Evolutionary conservation across 208 protist species (phyloP), one percentile per base, ranked within the genome.

Genomic region (Leishmania martiniquensis): DNA sequence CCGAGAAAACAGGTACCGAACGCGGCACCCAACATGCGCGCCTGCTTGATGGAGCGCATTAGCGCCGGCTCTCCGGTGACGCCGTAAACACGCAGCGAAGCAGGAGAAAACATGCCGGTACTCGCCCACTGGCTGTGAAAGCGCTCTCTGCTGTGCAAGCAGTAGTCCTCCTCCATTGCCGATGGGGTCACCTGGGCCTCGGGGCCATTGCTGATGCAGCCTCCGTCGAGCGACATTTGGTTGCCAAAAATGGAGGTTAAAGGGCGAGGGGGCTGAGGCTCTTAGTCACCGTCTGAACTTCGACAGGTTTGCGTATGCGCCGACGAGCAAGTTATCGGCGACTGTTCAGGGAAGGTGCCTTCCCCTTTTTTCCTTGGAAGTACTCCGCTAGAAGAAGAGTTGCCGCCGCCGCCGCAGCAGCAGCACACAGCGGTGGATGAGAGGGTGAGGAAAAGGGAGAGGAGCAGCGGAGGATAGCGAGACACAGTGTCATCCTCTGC

Each of bases 141-240:
- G 44, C 83, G 85, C 51, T 81, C 63, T 9, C 80, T 78, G 0
- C 81, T 78, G 60, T 84, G 74, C 15, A 75, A 79, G 60, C 85
- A 90, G 80, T 89, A 92, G 69, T 89, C 86, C 57, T 87, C 82
- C 75, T 91, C 87, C 44, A 89, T 55, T 7, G 47, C 75, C 1
- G 66, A 83, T 3, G 57, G 32, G 42, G 52, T 80, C 13, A 39
- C 32, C 63, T 76, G 51, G 10, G 51, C 71, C 32, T 47, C 70
- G 22, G 49, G 52, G 22, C 37, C 44, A 34, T 62, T 47, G 52
- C 70, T 74, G 49, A 74, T 60, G 70, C 29, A 49, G 49, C 70
- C 52, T 15, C 82, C 66, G 54, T 81, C 82, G 20, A 85, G 60
- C 9, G 81, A 85, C 76, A 72, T 72, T 1, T 17, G 29, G n/a